Base-by-base conservation (phyloP, 257 asterid genomes). In the Gardenia jasminoides region DNA sequence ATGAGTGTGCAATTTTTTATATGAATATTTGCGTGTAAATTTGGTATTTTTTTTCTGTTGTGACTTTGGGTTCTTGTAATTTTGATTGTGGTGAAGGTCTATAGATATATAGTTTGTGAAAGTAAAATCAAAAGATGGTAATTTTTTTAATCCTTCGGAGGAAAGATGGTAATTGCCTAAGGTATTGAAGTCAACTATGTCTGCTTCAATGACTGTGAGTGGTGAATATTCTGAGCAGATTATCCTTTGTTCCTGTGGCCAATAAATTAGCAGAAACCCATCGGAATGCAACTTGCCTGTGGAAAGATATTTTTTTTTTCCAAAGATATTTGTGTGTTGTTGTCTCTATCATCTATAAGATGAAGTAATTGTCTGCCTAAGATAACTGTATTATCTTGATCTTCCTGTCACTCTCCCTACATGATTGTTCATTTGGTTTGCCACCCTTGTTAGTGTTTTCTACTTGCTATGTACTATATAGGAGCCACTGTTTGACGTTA, bases 321-420 rank as follows among this genome's bases (percentile, higher is more conserved):
- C 50, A 15, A 80, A 74, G 79, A 50, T 80, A 47, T 73, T 48
- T 80, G 79, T 80, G 47, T 65, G 22, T 43, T 28, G 50, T 52
- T 36, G 79, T 79, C 74, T 64, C 64, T 64, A n/a, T n/a, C 19
- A 46, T 58, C n/a, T 41, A 48, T 24, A 72, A 1, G 50, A 39
- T 28, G 65, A 67, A 39, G 31, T 64, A n/a, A 12, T 19, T 50
- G 76, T 71, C 41, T 47, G 41, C 43, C 7, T 67, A n/a, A 36
- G 54, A 64, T 59, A 47, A 7, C 67, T 68, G 36, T 22, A 10
- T 5, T 76, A 41, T 8, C 26, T 62, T 31, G 54, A 48, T 52
- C 26, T 56, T 28, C 33, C 8, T 1, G 72, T 68, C 58, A 62
- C 30, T 36, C 30, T 54, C 19, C 59, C 4, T 52, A 19, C 15